These are phyloP conservation scores for Cinnamomum micranthum DNA, from an alignment of 164 flowering plant species.

Conservation along the genomic window DNA sequence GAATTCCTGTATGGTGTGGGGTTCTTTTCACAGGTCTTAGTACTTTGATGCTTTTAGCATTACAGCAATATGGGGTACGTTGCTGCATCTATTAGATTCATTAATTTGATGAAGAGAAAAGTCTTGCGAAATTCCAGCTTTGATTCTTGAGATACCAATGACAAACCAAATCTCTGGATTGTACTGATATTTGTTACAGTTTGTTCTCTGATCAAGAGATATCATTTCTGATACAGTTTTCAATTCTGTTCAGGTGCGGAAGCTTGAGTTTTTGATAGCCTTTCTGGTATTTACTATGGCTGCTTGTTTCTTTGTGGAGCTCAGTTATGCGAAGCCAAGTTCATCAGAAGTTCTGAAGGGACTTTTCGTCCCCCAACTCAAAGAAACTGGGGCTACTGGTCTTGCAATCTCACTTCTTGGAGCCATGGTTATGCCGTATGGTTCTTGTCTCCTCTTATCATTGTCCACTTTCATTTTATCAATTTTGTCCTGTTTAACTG, in stretches of 20 bases:
- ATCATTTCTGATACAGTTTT: background rate
- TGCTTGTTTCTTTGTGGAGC: slow-evolving; percentile 76
- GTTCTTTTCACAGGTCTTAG: slow-evolving; percentile 91
- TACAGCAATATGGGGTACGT: slow-evolving; percentile 94
- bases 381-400: slow-evolving; percentile 74
- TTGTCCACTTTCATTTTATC: background rate
- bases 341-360: slow-evolving; percentile 70
- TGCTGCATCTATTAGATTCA: background rate
- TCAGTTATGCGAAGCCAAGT: slow-evolving; percentile 73
- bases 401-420: slow-evolving; percentile 91
- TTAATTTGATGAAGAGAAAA: background rate
- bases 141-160: background rate
- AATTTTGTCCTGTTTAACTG: background rate
- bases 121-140: background rate
- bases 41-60: slow-evolving; percentile 72
- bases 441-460: slow-evolving; percentile 4
- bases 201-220: background rate
- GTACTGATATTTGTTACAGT: background rate
- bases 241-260: slow-evolving; percentile 58
- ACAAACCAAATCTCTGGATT: background rate
- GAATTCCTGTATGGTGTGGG: slow-evolving; percentile 80
- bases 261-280: slow-evolving; percentile 86
- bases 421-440: slow-evolving; percentile 98
- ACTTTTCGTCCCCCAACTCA: slow-evolving; percentile 87
- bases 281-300: slow-evolving; percentile 86